Evolutionary conservation across 495 filamentous ascomycete species (phyloP), one percentile per base, ranked within the genome.

Genomic region (Penicillium herquei): DNA sequence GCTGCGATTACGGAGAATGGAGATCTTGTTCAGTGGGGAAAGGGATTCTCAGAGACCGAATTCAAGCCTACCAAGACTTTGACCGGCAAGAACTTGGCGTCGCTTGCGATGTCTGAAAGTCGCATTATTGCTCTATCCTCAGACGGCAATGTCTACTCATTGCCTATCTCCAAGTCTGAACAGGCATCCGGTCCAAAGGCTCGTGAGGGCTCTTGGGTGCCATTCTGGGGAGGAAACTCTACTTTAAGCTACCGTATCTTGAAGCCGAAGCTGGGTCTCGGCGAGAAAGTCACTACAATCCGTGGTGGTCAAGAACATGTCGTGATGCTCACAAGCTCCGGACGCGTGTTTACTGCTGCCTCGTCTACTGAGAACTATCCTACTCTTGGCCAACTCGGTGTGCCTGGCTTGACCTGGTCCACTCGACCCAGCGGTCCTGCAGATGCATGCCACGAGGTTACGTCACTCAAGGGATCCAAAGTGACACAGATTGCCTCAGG

Each of bases 1-100:
- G 94, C 85, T 12, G 94, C 94, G 3, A 86, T 98, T 41, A 87
- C 83, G 21, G 92, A 96, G 65, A 87, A 87, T 41, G 94, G 94
- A 4, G 89, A 98, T 67, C 73, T 98, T 12, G 76, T 97, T 13
- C 92, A 96, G 70, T 98, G 94, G 94, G 94, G 94, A 3, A 79
- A 75, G 21, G 90, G 78, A 16, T 97, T 86, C 67, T 87, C 86
- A 10, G 73, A 75, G 41, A 73, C 79, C 1, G 67, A 73, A 33
- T 78, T 60, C 41, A 67, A 78, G 4, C 94, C 94, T 0, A 80
- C 78, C 3, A 72, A 77, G 55, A 97, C 93, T 12, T 67, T 98
- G 33, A 84, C 74, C 34, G 94, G 93, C 45, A 96, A 96, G 69
- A 81, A 93, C 58, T 70, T 98, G 47, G 72, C 72, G 31, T 86